Base-by-base conservation (phyloP, 2,329 filamentous ascomycete species). In the Penicillium sp. region DNA sequence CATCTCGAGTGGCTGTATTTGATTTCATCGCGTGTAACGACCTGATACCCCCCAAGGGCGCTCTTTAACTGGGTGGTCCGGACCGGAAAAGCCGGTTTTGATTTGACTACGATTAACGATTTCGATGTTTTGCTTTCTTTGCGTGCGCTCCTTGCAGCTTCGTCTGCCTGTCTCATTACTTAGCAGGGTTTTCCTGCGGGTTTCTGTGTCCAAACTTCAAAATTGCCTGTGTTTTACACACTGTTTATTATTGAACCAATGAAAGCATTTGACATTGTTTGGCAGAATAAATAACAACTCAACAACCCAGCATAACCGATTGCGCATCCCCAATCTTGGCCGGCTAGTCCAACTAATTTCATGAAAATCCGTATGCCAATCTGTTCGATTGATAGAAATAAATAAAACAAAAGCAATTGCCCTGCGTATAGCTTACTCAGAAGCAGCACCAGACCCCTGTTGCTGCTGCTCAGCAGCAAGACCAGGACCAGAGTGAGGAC, bases 21-120 rank as follows among this genome's bases (percentile, higher is more conserved):
- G 48, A 33, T 58, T 56, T 56, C 51, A 45, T 51, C 54, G 47
- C 62, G 50, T 54, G 46, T 61, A 59, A 64, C 47, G 65, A 67
- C 59, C 62, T 64, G 60, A 67, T 66, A 66, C 62, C 63, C 63
- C 63, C 62, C 60, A 56, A 57, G 29, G 41, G 42, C 59, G 56
- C 59, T 54, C 47, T 49, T 56, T 60, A 38, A 37, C 54, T 60
- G 47, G 57, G 53, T 37, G 31, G 13, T 54, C 54, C 35, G 40
- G 35, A 48, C 52, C 59, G 54, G 48, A 50, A 56, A 35, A 41
- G 50, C 46, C 50, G 42, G 51, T 57, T 55, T 50, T 56, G 17
- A 50, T 48, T 29, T 57, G 42, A 56, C 56, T 53, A 67, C 53
- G 64, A 67, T 31, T 63, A 61, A 67, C 40, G 65, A 67, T 55